These are phyloP conservation scores for Lagenidium giganteum DNA, from an alignment of 352 stramenopile genomes.

Conservation along the genomic window DNA sequence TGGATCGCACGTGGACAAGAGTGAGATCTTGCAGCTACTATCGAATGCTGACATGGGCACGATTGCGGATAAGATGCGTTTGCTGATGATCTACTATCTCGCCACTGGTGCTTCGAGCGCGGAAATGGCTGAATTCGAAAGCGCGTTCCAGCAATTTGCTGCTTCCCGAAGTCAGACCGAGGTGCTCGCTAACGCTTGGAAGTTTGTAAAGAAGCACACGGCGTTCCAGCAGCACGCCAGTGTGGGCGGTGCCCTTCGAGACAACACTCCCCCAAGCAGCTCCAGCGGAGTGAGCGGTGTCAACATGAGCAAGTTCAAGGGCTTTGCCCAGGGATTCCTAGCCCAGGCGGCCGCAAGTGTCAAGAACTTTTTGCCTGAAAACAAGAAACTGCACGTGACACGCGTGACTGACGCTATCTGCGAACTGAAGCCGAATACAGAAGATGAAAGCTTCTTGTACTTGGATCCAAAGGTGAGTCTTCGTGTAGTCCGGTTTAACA, in stretches of 20 bases:
- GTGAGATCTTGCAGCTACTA: constrained; percentile 67
- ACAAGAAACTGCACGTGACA: constrained; percentile 84
- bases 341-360: constrained; percentile 76
- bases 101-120: constrained; percentile 58
- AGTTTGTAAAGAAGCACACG: constrained; percentile 78
- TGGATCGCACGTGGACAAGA: constrained; percentile 60
- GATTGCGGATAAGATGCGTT: constrained; percentile 72
- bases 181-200: constrained; percentile 55
- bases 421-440: constrained; percentile 72
- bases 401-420: constrained; percentile 80
- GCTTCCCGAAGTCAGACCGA: constrained; percentile 26
- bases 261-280: constrained; percentile 9
- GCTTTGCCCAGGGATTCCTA: constrained; percentile 73
- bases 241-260: constrained; percentile 43
- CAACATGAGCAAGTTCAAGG: constrained; percentile 84
- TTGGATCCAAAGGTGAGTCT: constrained; percentile 77
- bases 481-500: too few relatives aligned
- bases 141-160: constrained; percentile 56
- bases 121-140: constrained; percentile 77
- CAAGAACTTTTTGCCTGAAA: constrained; percentile 85
- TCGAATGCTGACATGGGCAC: constrained; percentile 57
- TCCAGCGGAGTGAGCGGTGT: constrained; percentile 18
- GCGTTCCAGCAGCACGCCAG: constrained; percentile 77
- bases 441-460: constrained; percentile 82
- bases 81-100: constrained; percentile 88